Conservation (phyloP, 164 flowering plant species). For the Kalanchoe fedtschenkoi region DNA sequence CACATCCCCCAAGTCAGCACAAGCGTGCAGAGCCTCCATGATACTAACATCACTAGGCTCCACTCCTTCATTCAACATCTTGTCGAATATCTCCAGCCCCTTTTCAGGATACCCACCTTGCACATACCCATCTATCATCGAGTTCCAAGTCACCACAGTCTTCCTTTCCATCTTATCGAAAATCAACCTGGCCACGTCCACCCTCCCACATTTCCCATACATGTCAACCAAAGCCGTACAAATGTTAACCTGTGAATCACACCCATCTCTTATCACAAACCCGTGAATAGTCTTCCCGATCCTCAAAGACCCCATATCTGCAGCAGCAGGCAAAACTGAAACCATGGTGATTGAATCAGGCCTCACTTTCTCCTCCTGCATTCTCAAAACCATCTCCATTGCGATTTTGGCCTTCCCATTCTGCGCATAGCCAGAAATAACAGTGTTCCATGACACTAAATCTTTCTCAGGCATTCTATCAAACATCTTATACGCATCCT, state of each 20-base stretch:
- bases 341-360: slow-evolving; percentile 65
- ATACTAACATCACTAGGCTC: slow-evolving; percentile 60
- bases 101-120: slow-evolving; percentile 50
- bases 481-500: slow-evolving; percentile 72
- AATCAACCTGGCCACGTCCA: slow-evolving; percentile 41
- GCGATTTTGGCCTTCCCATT: slow-evolving; percentile 54
- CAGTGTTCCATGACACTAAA: slow-evolving; percentile 70
- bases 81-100: slow-evolving; percentile 44
- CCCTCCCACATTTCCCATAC: slow-evolving; percentile 61
- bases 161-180: slow-evolving; percentile 53
- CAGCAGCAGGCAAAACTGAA: slow-evolving; percentile 56
- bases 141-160: slow-evolving; percentile 80
- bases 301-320: slow-evolving; percentile 33
- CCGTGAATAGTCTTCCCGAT: slow-evolving; percentile 65
- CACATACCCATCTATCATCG: slow-evolving; percentile 73
- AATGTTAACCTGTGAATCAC: slow-evolving; percentile 48
- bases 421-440: slow-evolving; percentile 64
- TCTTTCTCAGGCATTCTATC: slow-evolving; percentile 79
- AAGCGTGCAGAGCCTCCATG: slow-evolving; percentile 67
- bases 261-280: slow-evolving; percentile 47
- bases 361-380: slow-evolving; percentile 43
- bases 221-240: slow-evolving; percentile 59
- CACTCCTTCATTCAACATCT: slow-evolving; percentile 58
- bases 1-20: slow-evolving; percentile 60
- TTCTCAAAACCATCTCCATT: slow-evolving; percentile 40